Base-by-base conservation (phyloP, 371 early-diverging fungal genomes). In the Blyttiomyces sp. region DNA sequence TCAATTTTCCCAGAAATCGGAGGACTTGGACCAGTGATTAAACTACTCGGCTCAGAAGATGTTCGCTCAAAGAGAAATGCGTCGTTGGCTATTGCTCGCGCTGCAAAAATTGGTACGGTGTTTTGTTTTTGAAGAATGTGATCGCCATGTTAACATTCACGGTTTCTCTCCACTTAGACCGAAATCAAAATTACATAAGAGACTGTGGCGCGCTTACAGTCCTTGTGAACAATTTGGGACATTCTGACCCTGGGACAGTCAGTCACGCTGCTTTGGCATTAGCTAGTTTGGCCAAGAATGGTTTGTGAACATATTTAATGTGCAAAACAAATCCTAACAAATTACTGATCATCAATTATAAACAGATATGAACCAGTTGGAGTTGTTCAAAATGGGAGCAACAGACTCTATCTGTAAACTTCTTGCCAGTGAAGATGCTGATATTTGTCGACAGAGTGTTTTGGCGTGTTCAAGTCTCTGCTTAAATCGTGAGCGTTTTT, bases 341-440 rank as follows among this genome's bases (percentile, higher is more conserved):
- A n/a, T n/a, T n/a, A n/a, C n/a, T n/a, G n/a, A n/a, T n/a, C 42
- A 5, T 24, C 32, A 4, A 2, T 39, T 39, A 11, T n/a, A n/a
- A 39, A 39, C 49, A 73, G 80, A 77, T 27, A 53, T 67, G 23
- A 79, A 70, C 46, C 79, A 73, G 49, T 39, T 59, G 1, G 81
- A 81, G 30, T 57, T 81, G 6, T 42, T 54, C 52, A 78, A 78
- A 55, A n/a, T 70, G 1, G 75, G 69, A 4, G 71, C 57, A 0
- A 54, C 65, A 3, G 81, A 81, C 19, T 42, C 49, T 17, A 36
- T 81, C 23, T 39, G 73, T 17, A 62, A 61, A 35, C 49, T 64
- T 6, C 51, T 77, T 9, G 46, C 65, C 4, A 59, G 63, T 32
- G 81, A 78, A 17, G 73, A 81, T 33, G 35, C 52, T 11, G 74